Conservation (phyloP, 768 basidiomycete species). For the Naganishia randhawae region DNA sequence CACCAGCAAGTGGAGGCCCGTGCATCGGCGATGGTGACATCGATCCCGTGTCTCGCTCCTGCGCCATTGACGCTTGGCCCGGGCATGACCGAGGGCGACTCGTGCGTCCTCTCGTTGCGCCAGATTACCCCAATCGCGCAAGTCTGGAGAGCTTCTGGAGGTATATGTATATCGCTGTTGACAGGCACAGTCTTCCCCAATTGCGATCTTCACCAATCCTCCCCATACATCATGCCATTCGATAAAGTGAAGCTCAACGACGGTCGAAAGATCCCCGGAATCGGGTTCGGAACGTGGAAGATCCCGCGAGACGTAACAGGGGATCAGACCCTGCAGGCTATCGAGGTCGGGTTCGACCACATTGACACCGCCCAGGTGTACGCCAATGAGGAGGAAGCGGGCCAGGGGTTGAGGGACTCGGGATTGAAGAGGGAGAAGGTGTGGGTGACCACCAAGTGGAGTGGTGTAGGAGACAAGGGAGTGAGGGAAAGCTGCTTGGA, state of each 20-base stretch:
- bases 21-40: conserved; percentile 1
- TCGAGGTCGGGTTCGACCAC: conserved; percentile 45
- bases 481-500: conserved; percentile 19
- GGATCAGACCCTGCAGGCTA: conserved; percentile 42
- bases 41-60: background rate
- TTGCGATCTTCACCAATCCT: background rate
- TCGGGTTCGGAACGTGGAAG: conserved; percentile 46
- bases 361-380: conserved; percentile 45
- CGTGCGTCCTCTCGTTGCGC: background rate
- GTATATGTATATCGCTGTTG: background rate
- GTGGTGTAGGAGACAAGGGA: conserved; percentile 53
- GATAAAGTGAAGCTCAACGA: conserved; percentile 12
- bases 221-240: conserved; percentile 12
- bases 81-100: background rate
- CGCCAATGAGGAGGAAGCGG: conserved; percentile 26
- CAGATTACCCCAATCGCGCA: background rate
- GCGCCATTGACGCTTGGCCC: no score
- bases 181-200: background rate
- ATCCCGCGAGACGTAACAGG: conserved; percentile 41
- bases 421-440: conserved; percentile 27
- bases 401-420: conserved; percentile 23
- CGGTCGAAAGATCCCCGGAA: conserved; percentile 1
- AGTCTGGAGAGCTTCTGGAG: background rate
- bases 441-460: conserved; percentile 34
- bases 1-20: no score